Evolutionary conservation across 495 filamentous ascomycete genomes (phyloP), one percentile per base, ranked within the genome.

Genomic region (Aspergillus bridgeri): DNA sequence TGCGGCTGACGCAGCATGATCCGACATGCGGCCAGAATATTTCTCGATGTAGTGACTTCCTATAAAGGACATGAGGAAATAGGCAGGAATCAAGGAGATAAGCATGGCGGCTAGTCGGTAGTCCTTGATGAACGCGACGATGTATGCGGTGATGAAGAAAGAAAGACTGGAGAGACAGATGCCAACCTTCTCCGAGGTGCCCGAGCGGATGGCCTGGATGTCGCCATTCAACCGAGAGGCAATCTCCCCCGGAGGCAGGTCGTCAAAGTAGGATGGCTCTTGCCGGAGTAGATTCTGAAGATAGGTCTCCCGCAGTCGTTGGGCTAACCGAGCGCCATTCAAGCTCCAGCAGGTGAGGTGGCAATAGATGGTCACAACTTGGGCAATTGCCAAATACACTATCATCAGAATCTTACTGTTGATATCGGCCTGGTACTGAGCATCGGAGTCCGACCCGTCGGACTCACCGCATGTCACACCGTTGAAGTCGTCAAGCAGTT

Each of bases 151-250:
- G 23, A 87, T 58, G 62, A 89, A 87, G 63, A 85, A 87, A 13
- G 82, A 78, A 11, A 85, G 58, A 38, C 78, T 81, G 33, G 77
- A 74, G 27, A 88, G 65, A 45, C 77, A 79, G 6, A 88, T 79
- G 27, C 85, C 85, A 15, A 86, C 84, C 62, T 89, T 89, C 68
- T 89, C 86, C 1, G 82, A 82, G 9, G 84, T 86, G 21, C 86
- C 86, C 0, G 79, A 79, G 29, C 79, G 82, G 56, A 88, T 82
- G 6, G 79, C 76, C 50, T 82, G 78, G 27, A 87, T 82, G 59
- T 89, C 85, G 48, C 72, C 75, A 38, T 75, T 85, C 17, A 89
- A 70, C 29, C 84, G 75, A 20, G 82, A 81, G 5, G 84, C 77
- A n/a, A 87, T 82, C 70, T 88, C 83, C 7, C 82, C 80, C 0